Evolutionary conservation across 1,284 basidiomycete genomes (phyloP).

Genomic region (Cryptococcus sp.): DNA sequence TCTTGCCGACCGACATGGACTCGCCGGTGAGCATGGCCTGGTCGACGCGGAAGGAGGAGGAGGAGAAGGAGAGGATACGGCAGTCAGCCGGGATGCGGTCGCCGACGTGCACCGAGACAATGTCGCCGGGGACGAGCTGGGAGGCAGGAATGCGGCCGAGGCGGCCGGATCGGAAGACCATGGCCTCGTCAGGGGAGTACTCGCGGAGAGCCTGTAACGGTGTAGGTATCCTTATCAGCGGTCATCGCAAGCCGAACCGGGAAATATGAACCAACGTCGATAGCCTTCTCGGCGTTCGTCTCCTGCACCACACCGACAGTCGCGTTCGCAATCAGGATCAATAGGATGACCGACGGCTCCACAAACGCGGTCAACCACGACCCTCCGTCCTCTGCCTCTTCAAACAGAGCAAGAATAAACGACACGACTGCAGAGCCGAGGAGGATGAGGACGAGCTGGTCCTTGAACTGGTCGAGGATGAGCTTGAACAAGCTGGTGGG

Average conservation of each 20-base stretch:
- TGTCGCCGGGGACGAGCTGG: constrained; percentile 88
- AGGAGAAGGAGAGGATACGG: constrained; percentile 79
- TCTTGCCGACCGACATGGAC: constrained; percentile 81
- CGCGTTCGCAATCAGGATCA: constrained; percentile 90
- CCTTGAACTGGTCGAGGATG: constrained; percentile 95
- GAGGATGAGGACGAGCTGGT: constrained; percentile 91
- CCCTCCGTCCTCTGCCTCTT: constrained; percentile 64
- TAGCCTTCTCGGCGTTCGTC: constrained; percentile 88
- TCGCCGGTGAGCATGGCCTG: constrained; percentile 94
- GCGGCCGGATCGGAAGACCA: constrained; percentile 72
- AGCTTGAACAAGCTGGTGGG: constrained; percentile 88
- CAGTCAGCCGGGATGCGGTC: constrained; percentile 94
- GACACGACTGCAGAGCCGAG: constrained; percentile 87
- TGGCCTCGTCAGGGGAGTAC: constrained; percentile 92
- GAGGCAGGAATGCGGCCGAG: constrained; percentile 73
- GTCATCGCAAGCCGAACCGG: neutral
- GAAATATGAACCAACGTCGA: constrained; percentile 65
- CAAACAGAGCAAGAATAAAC: constrained; percentile 81
- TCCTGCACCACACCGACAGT: constrained; percentile 93
- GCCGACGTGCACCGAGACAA: constrained; percentile 82
- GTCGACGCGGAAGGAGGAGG: constrained; percentile 79
- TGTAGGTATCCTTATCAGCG: neutral
- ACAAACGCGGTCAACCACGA: constrained; percentile 73
- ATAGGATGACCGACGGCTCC: constrained; percentile 85
- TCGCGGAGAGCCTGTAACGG: constrained; percentile 77